phyloP scores from a whole-genome alignment of 306 rosid genomes.

The Cucurbita moschata region DNA sequence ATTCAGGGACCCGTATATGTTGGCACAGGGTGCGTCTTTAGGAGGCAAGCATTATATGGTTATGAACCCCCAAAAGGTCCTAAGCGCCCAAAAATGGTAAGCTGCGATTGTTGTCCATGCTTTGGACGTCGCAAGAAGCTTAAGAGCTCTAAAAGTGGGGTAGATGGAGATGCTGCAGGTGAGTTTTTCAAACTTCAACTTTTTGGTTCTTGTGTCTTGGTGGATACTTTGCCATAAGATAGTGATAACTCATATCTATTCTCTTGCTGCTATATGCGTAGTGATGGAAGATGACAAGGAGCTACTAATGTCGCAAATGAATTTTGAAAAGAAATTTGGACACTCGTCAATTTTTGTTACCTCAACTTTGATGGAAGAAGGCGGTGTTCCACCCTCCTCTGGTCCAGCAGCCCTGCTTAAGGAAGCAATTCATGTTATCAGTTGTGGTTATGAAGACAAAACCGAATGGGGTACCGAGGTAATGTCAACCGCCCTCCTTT shows the following conservation, averaged over 20 bases:
- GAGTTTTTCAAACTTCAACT: background rate
- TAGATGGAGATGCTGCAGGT: constrained; percentile 47
- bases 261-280: constrained; percentile 9
- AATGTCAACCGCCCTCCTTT: constrained; percentile 6
- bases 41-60: constrained; percentile 90
- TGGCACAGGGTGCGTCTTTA: constrained; percentile 94
- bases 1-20: constrained; percentile 94
- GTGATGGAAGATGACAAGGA: constrained; percentile 70
- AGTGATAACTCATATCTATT: background rate
- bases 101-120: constrained; percentile 90
- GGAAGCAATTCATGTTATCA: constrained; percentile 89
- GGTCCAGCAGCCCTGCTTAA: constrained; percentile 71
- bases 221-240: background rate
- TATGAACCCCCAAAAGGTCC: constrained; percentile 79
- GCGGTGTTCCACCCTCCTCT: constrained; percentile 68
- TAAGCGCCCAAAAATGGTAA: constrained; percentile 90
- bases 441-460: constrained; percentile 91
- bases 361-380: constrained; percentile 77
- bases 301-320: constrained; percentile 79
- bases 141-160: constrained; percentile 41
- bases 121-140: constrained; percentile 75
- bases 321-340: constrained; percentile 81
- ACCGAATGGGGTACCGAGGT: constrained; percentile 97
- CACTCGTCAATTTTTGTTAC: constrained; percentile 91
- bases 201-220: background rate